phyloP scores from a whole-genome alignment of 768 basidiomycete genomes.

The Lyophyllum shimeji region DNA sequence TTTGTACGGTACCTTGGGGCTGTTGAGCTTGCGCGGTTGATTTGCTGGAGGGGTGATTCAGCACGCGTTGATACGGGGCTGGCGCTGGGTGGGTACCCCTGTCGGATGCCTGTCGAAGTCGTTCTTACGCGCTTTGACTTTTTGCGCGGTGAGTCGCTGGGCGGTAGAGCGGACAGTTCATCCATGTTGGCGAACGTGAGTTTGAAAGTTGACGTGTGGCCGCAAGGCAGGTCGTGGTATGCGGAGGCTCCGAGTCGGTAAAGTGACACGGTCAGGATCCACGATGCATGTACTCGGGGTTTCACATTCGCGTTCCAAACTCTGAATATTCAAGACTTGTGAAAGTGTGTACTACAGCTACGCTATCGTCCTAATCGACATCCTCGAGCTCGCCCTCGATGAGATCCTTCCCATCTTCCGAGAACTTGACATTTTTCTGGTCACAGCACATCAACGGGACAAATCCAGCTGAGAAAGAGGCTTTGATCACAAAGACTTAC shows the following conservation, averaged over 20 bases:
- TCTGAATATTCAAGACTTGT: background rate
- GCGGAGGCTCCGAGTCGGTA: conserved; percentile 1
- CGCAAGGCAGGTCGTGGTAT: background rate
- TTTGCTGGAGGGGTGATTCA: conserved; percentile 9
- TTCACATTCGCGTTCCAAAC: background rate
- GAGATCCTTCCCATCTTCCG: conserved; percentile 72
- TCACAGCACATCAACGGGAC: background rate
- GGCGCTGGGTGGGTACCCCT: conserved; percentile 25
- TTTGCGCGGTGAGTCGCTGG: conserved; percentile 31
- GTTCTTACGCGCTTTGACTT: conserved; percentile 27
- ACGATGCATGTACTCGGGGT: background rate
- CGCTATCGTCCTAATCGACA: conserved; percentile 26
- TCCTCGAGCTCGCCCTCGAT: conserved; percentile 56
- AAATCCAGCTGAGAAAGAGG: background rate
- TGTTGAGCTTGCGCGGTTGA: conserved; percentile 2
- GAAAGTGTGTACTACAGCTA: background rate
- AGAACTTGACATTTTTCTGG: conserved; percentile 77
- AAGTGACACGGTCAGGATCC: background rate
- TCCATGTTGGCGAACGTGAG: conserved; percentile 28
- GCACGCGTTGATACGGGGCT: conserved; percentile 22
- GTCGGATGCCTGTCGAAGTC: conserved; percentile 24
- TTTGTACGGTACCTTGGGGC: background rate
- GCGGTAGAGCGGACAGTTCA: conserved; percentile 39
- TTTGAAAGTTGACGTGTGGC: background rate
- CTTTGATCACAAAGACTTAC: conserved; percentile 27